Base-by-base conservation (phyloP, 2,329 filamentous ascomycete genomes). In the Cytospora schulzeri region DNA sequence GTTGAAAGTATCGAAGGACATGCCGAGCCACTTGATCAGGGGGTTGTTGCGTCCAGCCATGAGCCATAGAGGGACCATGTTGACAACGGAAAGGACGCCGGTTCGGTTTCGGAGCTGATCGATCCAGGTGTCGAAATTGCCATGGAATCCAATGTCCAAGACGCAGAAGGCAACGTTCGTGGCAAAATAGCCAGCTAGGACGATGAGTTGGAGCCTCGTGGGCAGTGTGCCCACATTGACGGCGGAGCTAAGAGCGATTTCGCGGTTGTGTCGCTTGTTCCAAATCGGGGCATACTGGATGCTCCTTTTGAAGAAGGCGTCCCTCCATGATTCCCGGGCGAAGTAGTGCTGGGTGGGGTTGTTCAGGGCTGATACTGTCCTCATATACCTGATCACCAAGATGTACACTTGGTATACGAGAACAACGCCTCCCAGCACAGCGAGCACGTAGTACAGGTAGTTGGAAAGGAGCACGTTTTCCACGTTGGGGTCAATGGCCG, bases 1-100 rank as follows among this genome's bases (percentile, higher is more conserved):
- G 78, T 93, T 94, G 81, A 91, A 93, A 1, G 89, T 92, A 75
- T 94, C 91, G 75, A 93, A 94, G 4, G 89, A 91, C 68, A 93
- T 87, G 67, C 87, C 87, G 60, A 91, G 81, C 69, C 90, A 79
- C 66, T 81, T 81, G 73, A 93, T 92, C 68, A 94, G 80, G 26
- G 90, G 90, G 77, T 93, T 93, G 79, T 93, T 93, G 70, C 91
- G 84, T 51, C 88, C 88, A 55, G 90, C 89, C 74, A 93, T 81
- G 57, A 93, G 75, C 76, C 93, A 90, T 4, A 93, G 79, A 1
- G 91, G 91, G 55, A 88, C 78, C 90, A 93, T 91, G 79, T 94
- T 94, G 74, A 91, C 85, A 51, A 88, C 85, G 8, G 90, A 78
- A 67, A 94, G 80, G 55, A 88, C 81, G 68, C 91, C 91, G 24